phyloP scores from a whole-genome alignment of 2,329 filamentous ascomycete genomes.

The Mycosphaerella sp. region DNA sequence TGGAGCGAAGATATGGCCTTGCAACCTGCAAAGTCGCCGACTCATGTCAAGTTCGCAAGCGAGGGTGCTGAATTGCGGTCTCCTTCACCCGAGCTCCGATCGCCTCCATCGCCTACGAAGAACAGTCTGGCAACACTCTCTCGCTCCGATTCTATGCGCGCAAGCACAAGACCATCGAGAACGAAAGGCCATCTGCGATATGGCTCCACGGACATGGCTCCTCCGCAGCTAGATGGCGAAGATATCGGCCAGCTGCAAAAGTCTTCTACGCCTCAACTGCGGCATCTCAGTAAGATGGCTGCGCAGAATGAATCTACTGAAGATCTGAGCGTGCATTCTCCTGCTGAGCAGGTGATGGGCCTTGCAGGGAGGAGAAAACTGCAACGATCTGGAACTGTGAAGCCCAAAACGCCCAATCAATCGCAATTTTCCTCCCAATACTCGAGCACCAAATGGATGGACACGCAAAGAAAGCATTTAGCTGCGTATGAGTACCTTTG shows the following conservation, averaged over 20 bases:
- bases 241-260: constrained; percentile 78
- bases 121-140: constrained; percentile 34
- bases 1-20: constrained; percentile 24
- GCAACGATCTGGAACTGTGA: constrained; percentile 57
- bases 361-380: constrained; percentile 76
- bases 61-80: constrained; percentile 1
- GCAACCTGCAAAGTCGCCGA: constrained; percentile 17
- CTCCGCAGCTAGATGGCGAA: constrained; percentile 32
- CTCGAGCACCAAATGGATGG: constrained; percentile 94
- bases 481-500: constrained; percentile 98
- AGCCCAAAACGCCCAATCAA: constrained; percentile 45
- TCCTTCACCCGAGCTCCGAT: constrained; percentile 10
- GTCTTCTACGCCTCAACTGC: constrained; percentile 83
- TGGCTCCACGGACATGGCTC: constrained; percentile 23
- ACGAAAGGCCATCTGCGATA: constrained; percentile 31
- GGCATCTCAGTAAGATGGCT: constrained; percentile 73
- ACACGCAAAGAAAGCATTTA: constrained; percentile 92
- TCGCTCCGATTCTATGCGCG: constrained; percentile 34
- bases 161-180: constrained; percentile 29
- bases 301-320: constrained; percentile 65
- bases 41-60: constrained; percentile 4
- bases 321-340: constrained; percentile 71
- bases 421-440: constrained; percentile 31
- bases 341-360: constrained; percentile 79
- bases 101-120: constrained; percentile 25